Evolutionary conservation across 495 filamentous ascomycete species (phyloP), one percentile per base, ranked within the genome.

Genomic region (Penicillium egyptiacum): DNA sequence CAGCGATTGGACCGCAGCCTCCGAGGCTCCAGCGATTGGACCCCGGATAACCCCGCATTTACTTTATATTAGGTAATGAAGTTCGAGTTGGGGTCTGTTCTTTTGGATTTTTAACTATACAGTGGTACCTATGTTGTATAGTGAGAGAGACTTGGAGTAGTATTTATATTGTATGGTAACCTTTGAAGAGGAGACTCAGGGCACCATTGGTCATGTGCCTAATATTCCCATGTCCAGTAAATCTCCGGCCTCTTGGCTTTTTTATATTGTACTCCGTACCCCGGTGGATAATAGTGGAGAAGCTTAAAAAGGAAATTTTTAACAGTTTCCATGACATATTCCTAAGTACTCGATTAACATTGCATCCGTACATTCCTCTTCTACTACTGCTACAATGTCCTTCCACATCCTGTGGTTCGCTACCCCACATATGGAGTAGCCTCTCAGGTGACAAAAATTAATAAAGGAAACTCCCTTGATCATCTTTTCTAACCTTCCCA

Each of bases 21-120:
- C 66, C 68, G 70, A 75, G 57, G 59, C 57, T 41, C 56, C 58
- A 68, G 57, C 57, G 60, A 71, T 63, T 66, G 67, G 62, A 72
- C 66, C 69, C 69, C 69, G 64, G 64, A 57, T 58, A 65, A 64
- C 65, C 65, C 65, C 65, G 65, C 65, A 68, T 68, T 68, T 57
- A 30, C 33, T 55, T 65, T 47, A 25, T 50, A 57, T 65, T 68
- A 65, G 62, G 65, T 68, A 68, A 65, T n/a, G 30, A 33, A 14
- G 30, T 33, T 31, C 28, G 9, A 1, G 28, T 30, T 30, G 1
- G 10, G 26, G 26, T 28, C 26, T 28, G 4, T 28, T 6, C 7
- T 33, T 33, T 30, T 30, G 28, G 9, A 3, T 11, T 30, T 30
- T 8, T 8, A 10, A 9, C 9, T 10, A 30, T 30, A 30, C 8